Evolutionary conservation across 2,329 filamentous ascomycete species (phyloP).

Genomic region (Mycosphaerella sp.): DNA sequence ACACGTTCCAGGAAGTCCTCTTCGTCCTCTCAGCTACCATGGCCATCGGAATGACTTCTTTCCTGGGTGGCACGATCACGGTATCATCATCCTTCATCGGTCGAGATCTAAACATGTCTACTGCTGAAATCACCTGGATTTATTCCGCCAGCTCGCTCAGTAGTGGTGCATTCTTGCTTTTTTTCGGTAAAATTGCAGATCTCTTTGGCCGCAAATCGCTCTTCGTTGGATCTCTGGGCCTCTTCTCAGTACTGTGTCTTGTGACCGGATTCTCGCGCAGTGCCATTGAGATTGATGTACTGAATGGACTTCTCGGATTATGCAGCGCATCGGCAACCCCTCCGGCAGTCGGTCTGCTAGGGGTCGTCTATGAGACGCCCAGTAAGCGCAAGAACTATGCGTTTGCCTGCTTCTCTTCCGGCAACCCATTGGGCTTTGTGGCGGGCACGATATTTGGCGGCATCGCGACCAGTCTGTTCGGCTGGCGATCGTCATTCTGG

Average conservation of each 20-base stretch:
- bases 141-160: constrained; percentile 57
- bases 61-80: constrained; percentile 54
- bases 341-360: constrained; percentile 59
- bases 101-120: constrained; percentile 55
- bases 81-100: constrained; percentile 57
- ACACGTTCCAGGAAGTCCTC: constrained; percentile 56
- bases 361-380: constrained; percentile 57
- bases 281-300: constrained; percentile 54
- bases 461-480: constrained; percentile 54
- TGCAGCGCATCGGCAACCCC: constrained; percentile 58
- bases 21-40: constrained; percentile 63
- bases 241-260: constrained; percentile 53
- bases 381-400: constrained; percentile 58
- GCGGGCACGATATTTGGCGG: constrained; percentile 57
- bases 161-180: constrained; percentile 59
- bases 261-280: constrained; percentile 55
- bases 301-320: constrained; percentile 60
- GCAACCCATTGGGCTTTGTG: constrained; percentile 53
- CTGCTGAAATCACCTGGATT: constrained; percentile 63
- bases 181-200: constrained; percentile 61
- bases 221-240: constrained; percentile 54
- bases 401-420: constrained; percentile 57
- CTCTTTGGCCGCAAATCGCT: constrained; percentile 58
- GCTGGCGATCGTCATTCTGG: constrained; percentile 59
- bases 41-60: constrained; percentile 57